Evolutionary conservation across 2,329 filamentous ascomycete species (phyloP).

Genomic region (Aspergillus transmontanensis): DNA sequence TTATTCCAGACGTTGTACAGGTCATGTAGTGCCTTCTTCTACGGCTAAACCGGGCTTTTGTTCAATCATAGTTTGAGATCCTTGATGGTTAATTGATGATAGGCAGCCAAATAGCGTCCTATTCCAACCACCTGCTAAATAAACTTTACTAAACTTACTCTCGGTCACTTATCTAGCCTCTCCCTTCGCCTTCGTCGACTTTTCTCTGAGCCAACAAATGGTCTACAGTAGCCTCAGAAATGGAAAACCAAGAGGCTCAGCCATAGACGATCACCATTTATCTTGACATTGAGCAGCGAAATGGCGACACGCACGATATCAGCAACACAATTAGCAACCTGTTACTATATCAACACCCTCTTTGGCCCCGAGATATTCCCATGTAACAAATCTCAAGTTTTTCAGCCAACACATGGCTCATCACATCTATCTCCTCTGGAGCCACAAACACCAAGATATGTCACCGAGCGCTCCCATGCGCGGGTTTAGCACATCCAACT

Average conservation of each 20-base stretch:
- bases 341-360: slow-evolving; percentile 36
- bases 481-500: slow-evolving; percentile 44
- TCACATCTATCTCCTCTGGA: slow-evolving; percentile 23
- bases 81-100: background rate
- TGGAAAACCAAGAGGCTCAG: background rate
- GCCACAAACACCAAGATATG: slow-evolving; percentile 44
- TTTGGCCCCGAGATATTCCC: slow-evolving; percentile 33
- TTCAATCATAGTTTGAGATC: background rate
- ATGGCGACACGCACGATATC: slow-evolving; percentile 17
- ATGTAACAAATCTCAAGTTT: no score
- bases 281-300: background rate
- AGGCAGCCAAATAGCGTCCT: background rate
- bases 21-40: background rate
- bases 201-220: background rate
- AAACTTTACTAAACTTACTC: background rate
- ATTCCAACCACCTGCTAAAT: background rate
- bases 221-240: background rate
- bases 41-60: background rate
- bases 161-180: background rate
- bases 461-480: slow-evolving; percentile 36
- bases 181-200: background rate
- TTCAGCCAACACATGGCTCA: background rate
- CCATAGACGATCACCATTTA: background rate
- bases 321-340: slow-evolving; percentile 18
- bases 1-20: background rate